phyloP scores from a whole-genome alignment of 441 rosid species.

The Manihot esculenta region DNA sequence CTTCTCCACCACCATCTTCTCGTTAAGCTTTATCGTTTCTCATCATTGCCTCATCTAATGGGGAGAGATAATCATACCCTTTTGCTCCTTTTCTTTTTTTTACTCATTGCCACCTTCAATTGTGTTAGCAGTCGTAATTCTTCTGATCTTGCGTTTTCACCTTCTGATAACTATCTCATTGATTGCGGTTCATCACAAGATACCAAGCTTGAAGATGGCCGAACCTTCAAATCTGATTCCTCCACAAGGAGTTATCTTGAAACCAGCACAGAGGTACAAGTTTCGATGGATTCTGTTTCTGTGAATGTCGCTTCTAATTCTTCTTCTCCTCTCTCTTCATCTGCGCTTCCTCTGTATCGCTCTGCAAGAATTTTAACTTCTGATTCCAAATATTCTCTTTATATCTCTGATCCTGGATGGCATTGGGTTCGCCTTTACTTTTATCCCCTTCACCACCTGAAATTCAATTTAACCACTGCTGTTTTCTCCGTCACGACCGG shows the following conservation, averaged over 20 bases:
- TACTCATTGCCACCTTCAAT: slow-evolving; percentile 12
- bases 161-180: slow-evolving; percentile 59
- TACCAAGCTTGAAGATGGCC: slow-evolving; percentile 60
- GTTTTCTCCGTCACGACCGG: slow-evolving; percentile 43
- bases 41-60: slow-evolving; percentile 17
- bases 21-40: slow-evolving; percentile 10
- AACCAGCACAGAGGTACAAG: slow-evolving; percentile 48
- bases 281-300: slow-evolving; percentile 45
- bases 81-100: slow-evolving; percentile 25
- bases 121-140: slow-evolving; percentile 14
- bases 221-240: slow-evolving; percentile 60
- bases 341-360: slow-evolving; percentile 41
- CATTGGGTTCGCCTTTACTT: slow-evolving; percentile 79
- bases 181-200: slow-evolving; percentile 71
- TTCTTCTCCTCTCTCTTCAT: slow-evolving; percentile 22
- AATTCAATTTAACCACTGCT: slow-evolving; percentile 45
- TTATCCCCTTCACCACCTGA: slow-evolving; percentile 41
- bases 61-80: slow-evolving; percentile 29
- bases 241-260: slow-evolving; percentile 41
- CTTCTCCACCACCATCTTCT: slow-evolving; percentile 8
- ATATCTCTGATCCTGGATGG: slow-evolving; percentile 48
- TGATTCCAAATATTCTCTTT: slow-evolving; percentile 48
- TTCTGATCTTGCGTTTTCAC: slow-evolving; percentile 24
- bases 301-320: slow-evolving; percentile 18
- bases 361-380: slow-evolving; percentile 57